phyloP scores from a whole-genome alignment of 2,329 filamentous ascomycete species.

The Colletotrichum sp. region DNA sequence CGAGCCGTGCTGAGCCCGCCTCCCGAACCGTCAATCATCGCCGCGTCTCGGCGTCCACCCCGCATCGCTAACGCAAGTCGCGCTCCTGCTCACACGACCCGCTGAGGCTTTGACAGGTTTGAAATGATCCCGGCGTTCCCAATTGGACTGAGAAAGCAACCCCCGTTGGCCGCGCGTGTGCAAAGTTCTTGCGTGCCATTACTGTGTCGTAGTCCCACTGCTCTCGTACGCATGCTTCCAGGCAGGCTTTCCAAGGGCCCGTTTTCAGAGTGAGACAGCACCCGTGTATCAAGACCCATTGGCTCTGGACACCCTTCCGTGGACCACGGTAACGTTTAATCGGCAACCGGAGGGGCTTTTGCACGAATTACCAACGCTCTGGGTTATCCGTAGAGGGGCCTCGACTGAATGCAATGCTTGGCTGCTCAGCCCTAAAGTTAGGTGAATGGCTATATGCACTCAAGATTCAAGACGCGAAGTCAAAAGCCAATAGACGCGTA shows the following conservation, averaged over 20 bases:
- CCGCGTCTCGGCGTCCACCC: conserved; percentile 13
- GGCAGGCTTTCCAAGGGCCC: not conserved
- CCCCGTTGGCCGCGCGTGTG: not conserved
- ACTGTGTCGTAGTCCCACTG: not conserved
- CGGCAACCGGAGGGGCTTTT: not conserved
- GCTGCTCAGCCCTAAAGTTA: not conserved
- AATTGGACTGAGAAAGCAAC: not conserved
- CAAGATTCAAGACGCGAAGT: not conserved
- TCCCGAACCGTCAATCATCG: not conserved
- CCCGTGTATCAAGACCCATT: conserved; percentile 5
- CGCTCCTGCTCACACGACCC: conserved; percentile 13
- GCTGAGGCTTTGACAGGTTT: conserved; percentile 8
- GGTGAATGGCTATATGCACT: not conserved
- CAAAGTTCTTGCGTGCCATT: not conserved
- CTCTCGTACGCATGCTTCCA: not conserved
- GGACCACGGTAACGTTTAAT: not conserved
- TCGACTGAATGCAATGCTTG: not conserved
- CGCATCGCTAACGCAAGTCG: conserved; percentile 20
- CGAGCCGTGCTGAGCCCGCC: not conserved
- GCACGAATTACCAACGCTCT: not conserved
- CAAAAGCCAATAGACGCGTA: conserved; percentile 9
- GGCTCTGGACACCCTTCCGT: not conserved
- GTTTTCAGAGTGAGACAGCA: conserved; percentile 18
- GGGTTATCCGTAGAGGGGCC: not conserved
- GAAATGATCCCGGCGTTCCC: conserved; percentile 5